Evolutionary conservation across 208 protist genomes (phyloP), one percentile per base, ranked within the genome.

Genomic region (Crithidia thermophila): DNA sequence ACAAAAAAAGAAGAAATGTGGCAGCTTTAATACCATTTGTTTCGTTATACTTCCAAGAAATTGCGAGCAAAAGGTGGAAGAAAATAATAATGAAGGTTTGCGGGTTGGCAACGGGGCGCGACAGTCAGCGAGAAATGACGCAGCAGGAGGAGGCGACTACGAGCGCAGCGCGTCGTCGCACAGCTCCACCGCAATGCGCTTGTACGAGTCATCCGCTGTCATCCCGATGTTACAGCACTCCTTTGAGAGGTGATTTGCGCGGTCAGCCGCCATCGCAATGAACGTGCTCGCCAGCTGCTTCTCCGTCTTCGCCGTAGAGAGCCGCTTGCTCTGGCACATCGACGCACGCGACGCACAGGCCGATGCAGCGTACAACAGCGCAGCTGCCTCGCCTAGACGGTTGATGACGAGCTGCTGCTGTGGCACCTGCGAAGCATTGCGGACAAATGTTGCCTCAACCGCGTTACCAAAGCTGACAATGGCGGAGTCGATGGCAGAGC

Each of bases 201-300:
- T 94, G 71, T 85, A 94, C 33, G 81, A 75, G 65, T 93, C 88
- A 61, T 96, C 91, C 9, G 91, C 84, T 9, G 87, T 96, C 67
- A 86, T 71, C 36, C 91, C 91, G 28, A 80, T 78, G 61, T 94
- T 96, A 60, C 78, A 79, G 71, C 66, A 82, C 72, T 93, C 85
- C 10, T 81, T 58, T 37, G 69, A 82, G 21, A 96, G 67, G 4
- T 50, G 28, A 28, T 73, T 84, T 5, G 74, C 81, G 4, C 85
- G 78, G 20, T 81, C 72, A 28, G 81, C 75, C 4, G 85, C 87
- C 63, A 71, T 80, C 3, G 55, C 62, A 39, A 96, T 91, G 50
- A 96, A 94, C 5, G 73, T 62, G 28, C 68, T 56, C 30, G 87
- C 88, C 25, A 96, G 77, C 56, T 88, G 43, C 67, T 87, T 88